A percentile compares a stretch with the other conserved stretches of the same genome.
Conservation (phyloP, 805 yeast species). For the Kodamaea neixiangensis region DNA sequence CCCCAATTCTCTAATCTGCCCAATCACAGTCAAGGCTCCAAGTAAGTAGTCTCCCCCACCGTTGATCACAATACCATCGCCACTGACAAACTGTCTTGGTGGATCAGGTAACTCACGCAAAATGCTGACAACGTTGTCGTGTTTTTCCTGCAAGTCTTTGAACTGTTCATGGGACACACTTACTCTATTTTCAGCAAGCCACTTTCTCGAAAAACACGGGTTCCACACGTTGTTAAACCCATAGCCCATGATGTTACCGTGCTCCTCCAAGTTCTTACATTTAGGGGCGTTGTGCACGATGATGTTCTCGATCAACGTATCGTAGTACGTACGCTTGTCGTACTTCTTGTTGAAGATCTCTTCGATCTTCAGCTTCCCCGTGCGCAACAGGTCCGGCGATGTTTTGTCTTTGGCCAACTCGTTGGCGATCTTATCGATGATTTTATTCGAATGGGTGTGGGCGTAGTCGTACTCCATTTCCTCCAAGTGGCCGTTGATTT, state of each 20-base stretch:
- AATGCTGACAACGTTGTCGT: constrained; percentile 25
- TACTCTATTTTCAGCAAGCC: constrained; percentile 4
- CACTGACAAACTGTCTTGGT: constrained; percentile 30
- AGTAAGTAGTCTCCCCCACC: constrained; percentile 41
- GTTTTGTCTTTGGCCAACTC: constrained; percentile 5
- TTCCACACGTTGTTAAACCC: constrained; percentile 12
- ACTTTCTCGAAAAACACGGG: constrained; percentile 13
- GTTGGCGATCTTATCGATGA: constrained; percentile 2
- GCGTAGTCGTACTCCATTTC: constrained; percentile 5
- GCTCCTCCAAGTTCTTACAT: not conserved
- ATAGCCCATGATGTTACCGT: constrained; percentile 9
- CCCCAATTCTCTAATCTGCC: constrained; percentile 34
- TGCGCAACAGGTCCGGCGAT: not conserved
- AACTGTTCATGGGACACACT: constrained; percentile 16
- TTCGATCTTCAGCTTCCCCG: constrained; percentile 6
- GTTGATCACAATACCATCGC: constrained; percentile 42
- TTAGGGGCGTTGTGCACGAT: constrained; percentile 12
- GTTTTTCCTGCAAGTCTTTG: constrained; percentile 24
- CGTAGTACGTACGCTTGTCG: constrained; percentile 11
- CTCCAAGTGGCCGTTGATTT: constrained; percentile 1
- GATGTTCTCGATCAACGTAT: constrained; percentile 11
- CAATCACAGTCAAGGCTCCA: constrained; percentile 35
- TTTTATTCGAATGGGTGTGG: not conserved
- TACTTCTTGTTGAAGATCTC: constrained; percentile 8
- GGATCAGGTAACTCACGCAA: constrained; percentile 26